Evolutionary conservation across 2,329 filamentous ascomycete genomes (phyloP).

Genomic region (Chrysoporthe austroafricana): DNA sequence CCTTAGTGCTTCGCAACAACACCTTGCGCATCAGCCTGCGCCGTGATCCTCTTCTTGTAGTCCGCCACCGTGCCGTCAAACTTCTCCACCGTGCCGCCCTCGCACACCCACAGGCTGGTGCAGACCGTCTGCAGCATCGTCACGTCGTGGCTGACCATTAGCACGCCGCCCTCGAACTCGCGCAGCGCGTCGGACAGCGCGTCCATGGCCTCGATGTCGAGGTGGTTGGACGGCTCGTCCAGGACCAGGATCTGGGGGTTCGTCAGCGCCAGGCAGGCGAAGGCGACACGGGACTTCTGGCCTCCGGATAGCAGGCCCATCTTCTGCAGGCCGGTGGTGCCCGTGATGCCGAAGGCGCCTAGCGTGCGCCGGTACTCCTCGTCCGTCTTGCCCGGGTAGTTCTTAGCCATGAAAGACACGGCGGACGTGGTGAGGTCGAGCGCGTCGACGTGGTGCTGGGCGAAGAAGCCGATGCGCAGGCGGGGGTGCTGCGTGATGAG

Average conservation of each 20-base stretch:
- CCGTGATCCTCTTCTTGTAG: conserved; percentile 95
- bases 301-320: conserved; percentile 94
- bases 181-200: conserved; percentile 82
- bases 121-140: conserved; percentile 98
- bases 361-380: conserved; percentile 96
- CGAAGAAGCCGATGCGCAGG: conserved; percentile 93
- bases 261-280: conserved; percentile 90
- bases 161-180: conserved; percentile 88
- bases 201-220: conserved; percentile 99
- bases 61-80: conserved; percentile 93
- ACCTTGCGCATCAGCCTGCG: conserved; percentile 85
- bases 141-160: conserved; percentile 99
- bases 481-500: conserved; percentile 87
- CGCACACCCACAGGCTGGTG: conserved; percentile 94
- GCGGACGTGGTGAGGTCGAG: conserved; percentile 87
- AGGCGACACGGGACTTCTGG: conserved; percentile 97
- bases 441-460: conserved; percentile 97
- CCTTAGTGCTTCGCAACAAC: conserved; percentile 72
- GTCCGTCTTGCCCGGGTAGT: conserved; percentile 86
- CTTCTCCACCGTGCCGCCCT: conserved; percentile 91
- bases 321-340: conserved; percentile 94
- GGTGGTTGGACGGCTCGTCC: conserved; percentile 97
- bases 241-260: conserved; percentile 98
- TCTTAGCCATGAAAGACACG: conserved; percentile 94
- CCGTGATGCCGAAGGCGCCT: conserved; percentile 87